Evolutionary conservation across 768 basidiomycete genomes (phyloP), one percentile per base, ranked within the genome.

Genomic region (Scleroderma citrinum): DNA sequence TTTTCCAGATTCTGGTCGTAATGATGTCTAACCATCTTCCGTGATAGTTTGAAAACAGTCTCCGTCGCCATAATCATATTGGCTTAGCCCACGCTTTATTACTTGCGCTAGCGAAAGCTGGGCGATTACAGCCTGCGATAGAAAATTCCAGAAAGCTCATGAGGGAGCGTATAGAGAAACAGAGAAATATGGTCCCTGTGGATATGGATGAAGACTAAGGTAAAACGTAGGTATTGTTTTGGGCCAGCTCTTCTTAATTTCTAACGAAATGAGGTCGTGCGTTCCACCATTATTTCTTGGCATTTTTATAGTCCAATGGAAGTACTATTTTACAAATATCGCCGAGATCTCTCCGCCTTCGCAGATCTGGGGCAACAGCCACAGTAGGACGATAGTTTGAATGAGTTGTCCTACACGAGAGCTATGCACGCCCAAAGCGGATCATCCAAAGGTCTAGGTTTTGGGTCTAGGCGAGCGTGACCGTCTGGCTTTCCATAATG

Each of bases 51-150:
- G 89, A 93, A 69, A 93, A 94, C 69, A 83, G 85, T 53, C 73
- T 92, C 34, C 81, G 92, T 35, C 75, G 83, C 57, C 92, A 94
- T 60, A 95, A 94, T 57, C 87, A 92, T 63, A 76, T 92, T 41
- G 88, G 92, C 30, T 71, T 92, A 19, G 81, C 83, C 5, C 85
- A 92, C 61, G 82, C 80, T 0, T 69, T 93, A 29, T 67, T 89
- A n/a, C 64, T 78, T 17, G 82, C 80, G 11, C 73, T 94, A 19
- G 90, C 88, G 10, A 86, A 85, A 61, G 76, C 76, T 7, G 85
- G 82, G 3, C 76, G 73, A 51, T 69, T 92, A 26, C 71, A 77
- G 19, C 62, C 72, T 3, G 82, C 77, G 1, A 72, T 76, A 21
- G 70, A 70, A 23, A 64, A 61, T 17, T 76, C 78, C 24, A 71